Percentiles rank a stretch among this genome's conserved stretches.
Evolutionary conservation across 768 basidiomycete species (phyloP).

Genomic region (Gloeopeniophorella convolvens): DNA sequence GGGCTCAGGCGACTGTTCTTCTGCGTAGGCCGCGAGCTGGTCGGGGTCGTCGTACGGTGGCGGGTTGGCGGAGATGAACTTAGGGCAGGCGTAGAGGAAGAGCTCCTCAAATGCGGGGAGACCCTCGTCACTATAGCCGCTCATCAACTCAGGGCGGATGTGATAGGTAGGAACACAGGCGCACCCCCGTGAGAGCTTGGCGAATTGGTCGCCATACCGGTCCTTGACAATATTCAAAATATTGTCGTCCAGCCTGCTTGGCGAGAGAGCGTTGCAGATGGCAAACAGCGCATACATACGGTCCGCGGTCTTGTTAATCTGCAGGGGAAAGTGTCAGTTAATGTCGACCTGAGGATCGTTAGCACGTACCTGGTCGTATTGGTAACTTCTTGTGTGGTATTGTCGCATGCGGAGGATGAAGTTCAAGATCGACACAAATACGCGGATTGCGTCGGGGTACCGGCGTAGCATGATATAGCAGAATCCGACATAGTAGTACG

Average conservation of each 20-base stretch:
- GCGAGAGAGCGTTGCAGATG: conserved; percentile 88
- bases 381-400: conserved; percentile 94
- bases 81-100: conserved; percentile 91
- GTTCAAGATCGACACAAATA: conserved; percentile 88
- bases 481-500: conserved; percentile 94
- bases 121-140: conserved; percentile 51
- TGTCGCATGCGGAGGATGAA: conserved; percentile 95
- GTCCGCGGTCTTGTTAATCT: conserved; percentile 98
- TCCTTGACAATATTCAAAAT: conserved; percentile 92
- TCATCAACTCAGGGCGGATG: background rate
- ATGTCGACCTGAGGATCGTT: background rate
- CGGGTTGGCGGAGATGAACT: conserved; percentile 92
- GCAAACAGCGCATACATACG: conserved; percentile 96
- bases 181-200: conserved; percentile 80
- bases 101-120: conserved; percentile 84
- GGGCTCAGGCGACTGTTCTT: conserved; percentile 52
- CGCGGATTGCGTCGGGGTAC: conserved; percentile 92
- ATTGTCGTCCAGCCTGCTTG: conserved; percentile 89
- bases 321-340: background rate
- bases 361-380: conserved; percentile 81
- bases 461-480: conserved; percentile 94
- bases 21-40: conserved; percentile 41
- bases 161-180: conserved; percentile 26
- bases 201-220: conserved; percentile 84
- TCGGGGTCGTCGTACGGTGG: conserved; percentile 85